Conservation (phyloP, 257 asterid species). For the Oldenlandia corymbosa region DNA sequence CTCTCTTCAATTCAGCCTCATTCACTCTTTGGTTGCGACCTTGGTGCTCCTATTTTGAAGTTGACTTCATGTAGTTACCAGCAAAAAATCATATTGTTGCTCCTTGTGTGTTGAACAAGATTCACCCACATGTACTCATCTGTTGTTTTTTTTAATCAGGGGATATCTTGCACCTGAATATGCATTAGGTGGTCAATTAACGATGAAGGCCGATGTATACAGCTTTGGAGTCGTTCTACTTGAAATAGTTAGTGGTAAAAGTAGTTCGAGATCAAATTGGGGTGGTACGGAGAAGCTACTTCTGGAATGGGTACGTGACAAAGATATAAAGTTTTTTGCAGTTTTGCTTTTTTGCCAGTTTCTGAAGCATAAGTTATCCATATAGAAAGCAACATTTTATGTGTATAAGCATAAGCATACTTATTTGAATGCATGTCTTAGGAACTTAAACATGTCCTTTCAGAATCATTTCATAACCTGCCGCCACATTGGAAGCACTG, state of each 20-base stretch:
- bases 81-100: constrained; percentile 43
- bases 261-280: constrained; percentile 51
- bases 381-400: background rate
- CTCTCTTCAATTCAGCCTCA: background rate
- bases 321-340: constrained; percentile 13
- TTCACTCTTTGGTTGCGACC: background rate
- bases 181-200: constrained; percentile 84
- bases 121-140: constrained; percentile 59
- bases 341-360: background rate
- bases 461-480: background rate
- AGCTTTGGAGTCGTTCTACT: constrained; percentile 83
- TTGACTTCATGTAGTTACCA: background rate
- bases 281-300: constrained; percentile 57
- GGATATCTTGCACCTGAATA: constrained; percentile 98
- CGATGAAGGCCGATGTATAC: constrained; percentile 83
- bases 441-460: background rate
- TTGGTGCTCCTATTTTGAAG: background rate
- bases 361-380: too few species aligned
- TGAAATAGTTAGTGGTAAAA: constrained; percentile 70
- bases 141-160: constrained; percentile 43
- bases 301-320: constrained; percentile 77
- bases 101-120: constrained; percentile 37
- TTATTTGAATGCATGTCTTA: background rate
- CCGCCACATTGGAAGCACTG: background rate
- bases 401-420: background rate